Base-by-base conservation (phyloP, 2,329 filamentous ascomycete genomes). In the Nothophaeocryptopus gaeumannii region DNA sequence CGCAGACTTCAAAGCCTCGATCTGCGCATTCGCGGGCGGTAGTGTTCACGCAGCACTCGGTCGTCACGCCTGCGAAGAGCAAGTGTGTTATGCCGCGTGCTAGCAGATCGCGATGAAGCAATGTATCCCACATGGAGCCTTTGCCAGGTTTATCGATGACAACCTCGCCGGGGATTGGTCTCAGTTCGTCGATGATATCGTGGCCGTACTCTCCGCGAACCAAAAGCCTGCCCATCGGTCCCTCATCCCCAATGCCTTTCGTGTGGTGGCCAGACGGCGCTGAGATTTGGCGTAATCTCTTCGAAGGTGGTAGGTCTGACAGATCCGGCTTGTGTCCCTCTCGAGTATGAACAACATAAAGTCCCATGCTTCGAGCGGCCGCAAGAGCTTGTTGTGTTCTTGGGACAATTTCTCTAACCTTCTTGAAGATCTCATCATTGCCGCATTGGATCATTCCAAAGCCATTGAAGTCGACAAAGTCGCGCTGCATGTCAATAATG, bases 111-210 rank as follows among this genome's bases (percentile, higher is more conserved):
- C 79, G 74, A 56, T 81, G 71, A 5, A 83, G 67, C 20, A 68
- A 67, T 0, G 80, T 83, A 31, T 76, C 74, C 77, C 78, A 83
- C 59, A 81, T 83, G 2, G 76, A 76, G 11, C 80, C 79, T 60
- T 82, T 82, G 8, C 79, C 79, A 2, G 77, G 76, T 63, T 81
- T 82, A 61, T 82, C 79, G 38, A 83, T 75, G 3, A 82, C 72
- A 1, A 74, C 65, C 62, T 82, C 79, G 11, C 73, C 74, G 2
- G 77, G 73, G 32, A 72, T 58, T 1, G 78, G 78, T 40, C 67
- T 68, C 36, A 82, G 67, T 56, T 79, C 78, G 59, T 79, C 75
- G 14, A 81, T 69, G 36, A 81, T 73, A 58, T 79, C 77, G 58
- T 80, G 78, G 8, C 78, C 78, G 47, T 76, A 74, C 63, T 80